Conservation (phyloP, 208 protist genomes). For the Vickermania spadyakhi region DNA sequence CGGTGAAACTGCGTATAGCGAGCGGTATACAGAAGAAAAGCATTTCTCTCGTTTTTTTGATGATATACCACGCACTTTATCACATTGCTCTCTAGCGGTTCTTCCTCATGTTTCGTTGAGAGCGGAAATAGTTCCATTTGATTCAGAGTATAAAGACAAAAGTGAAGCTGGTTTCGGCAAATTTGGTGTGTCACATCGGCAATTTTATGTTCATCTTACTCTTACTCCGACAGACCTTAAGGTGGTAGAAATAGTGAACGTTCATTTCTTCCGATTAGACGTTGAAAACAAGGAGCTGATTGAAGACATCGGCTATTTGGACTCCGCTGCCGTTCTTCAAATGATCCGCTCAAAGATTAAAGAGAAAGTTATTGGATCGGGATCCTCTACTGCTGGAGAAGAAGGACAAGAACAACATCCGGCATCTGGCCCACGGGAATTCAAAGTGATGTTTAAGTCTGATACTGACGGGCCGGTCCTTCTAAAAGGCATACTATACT, state of each 20-base stretch:
- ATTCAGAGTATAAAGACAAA: constrained; percentile 21
- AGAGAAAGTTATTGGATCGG: not conserved
- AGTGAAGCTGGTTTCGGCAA: constrained; percentile 20
- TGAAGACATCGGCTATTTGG: constrained; percentile 57
- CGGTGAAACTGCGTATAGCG: not conserved
- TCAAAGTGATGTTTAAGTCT: constrained; percentile 57
- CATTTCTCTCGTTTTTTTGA: not conserved
- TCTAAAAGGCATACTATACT: constrained; percentile 77
- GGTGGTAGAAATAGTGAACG: constrained; percentile 37
- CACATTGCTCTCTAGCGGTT: not conserved
- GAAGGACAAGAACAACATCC: not conserved
- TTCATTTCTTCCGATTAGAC: constrained; percentile 57
- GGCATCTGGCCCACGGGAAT: no score
- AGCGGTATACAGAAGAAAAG: not conserved
- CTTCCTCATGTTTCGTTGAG: constrained; percentile 22
- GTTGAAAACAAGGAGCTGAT: constrained; percentile 36
- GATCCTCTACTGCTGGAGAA: not conserved
- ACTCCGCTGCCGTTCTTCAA: constrained; percentile 35
- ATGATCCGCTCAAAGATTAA: constrained; percentile 31
- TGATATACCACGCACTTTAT: not conserved
- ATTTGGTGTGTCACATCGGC: constrained; percentile 47
- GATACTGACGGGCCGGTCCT: constrained; percentile 33
- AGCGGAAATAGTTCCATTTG: constrained; percentile 38
- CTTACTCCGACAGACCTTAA: constrained; percentile 18
- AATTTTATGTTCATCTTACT: constrained; percentile 38